Conservation (phyloP, 768 basidiomycete species). For the Dioszegia crocea region DNA sequence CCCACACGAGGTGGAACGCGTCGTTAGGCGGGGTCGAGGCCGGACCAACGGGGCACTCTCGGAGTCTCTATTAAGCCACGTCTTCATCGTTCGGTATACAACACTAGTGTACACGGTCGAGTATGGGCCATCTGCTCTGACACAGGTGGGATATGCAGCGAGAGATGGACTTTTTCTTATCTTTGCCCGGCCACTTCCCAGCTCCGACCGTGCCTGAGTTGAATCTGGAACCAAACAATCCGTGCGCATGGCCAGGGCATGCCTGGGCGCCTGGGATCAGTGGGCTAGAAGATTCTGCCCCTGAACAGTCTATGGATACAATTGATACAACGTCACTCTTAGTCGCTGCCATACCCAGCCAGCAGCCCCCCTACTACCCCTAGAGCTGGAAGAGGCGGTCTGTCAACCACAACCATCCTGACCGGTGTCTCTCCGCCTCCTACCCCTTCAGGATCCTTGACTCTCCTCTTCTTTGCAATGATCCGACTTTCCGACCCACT, state of each 20-base stretch:
- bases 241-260: too few species aligned
- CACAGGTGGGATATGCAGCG: too few species aligned
- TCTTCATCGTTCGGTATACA: not conserved
- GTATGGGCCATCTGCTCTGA: too few species aligned
- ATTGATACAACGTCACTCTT: not conserved
- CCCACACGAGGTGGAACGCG: conserved; percentile 3
- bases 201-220: not conserved
- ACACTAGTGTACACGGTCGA: not conserved
- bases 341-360: conserved; percentile 44
- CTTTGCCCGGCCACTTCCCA: too few species aligned
- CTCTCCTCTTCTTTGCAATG: conserved; percentile 18
- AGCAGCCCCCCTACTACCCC: conserved; percentile 23
- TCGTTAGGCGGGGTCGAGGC: not conserved
- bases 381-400: not conserved
- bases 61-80: conserved; percentile 3
- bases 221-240: conserved; percentile 1
- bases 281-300: too few species aligned
- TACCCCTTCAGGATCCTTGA: conserved; percentile 19
- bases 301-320: not conserved
- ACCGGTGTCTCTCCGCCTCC: not conserved
- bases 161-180: too few species aligned
- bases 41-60: conserved; percentile 12
- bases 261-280: too few species aligned
- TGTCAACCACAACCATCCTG: not conserved
- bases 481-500: not conserved